phyloP scores from a whole-genome alignment of 495 filamentous ascomycete species.

The Rostrohypoxylon terebratum region DNA sequence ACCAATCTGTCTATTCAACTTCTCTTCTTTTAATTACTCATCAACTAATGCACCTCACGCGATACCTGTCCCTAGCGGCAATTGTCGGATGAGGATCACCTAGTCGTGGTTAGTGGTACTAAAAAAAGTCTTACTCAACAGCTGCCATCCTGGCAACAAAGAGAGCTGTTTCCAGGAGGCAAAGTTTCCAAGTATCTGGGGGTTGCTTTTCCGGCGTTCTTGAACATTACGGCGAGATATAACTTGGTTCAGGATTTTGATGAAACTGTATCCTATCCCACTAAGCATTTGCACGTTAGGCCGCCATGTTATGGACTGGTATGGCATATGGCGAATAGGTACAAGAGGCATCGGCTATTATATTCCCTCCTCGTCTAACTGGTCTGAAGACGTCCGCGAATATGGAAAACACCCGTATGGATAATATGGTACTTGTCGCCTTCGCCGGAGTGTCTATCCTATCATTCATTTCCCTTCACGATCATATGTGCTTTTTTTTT shows the following conservation, averaged over 20 bases:
- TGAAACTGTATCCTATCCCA: conserved; percentile 37
- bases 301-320: conserved; percentile 18
- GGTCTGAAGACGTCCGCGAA: conserved; percentile 19
- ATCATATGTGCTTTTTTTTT: conserved; percentile 47
- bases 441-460: conserved; percentile 34
- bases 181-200: conserved; percentile 41
- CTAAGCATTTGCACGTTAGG: conserved; percentile 32
- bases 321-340: conserved; percentile 42
- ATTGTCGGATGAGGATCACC: conserved; percentile 23
- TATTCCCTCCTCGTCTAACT: conserved; percentile 32
- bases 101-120: conserved; percentile 37
- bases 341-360: conserved; percentile 41
- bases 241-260: conserved; percentile 53
- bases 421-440: conserved; percentile 29
- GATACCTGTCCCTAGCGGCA: conserved; percentile 28
- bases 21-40: conserved; percentile 61
- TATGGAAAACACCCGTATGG: conserved; percentile 17
- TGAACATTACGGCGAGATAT: conserved; percentile 55
- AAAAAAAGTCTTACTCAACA: conserved; percentile 27
- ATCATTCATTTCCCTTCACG: conserved; percentile 45
- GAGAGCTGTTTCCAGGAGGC: conserved; percentile 46
- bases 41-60: conserved; percentile 57
- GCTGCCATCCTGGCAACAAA: conserved; percentile 34
- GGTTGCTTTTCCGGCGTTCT: conserved; percentile 50
- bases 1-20: conserved; percentile 55